Percentiles rank a stretch among this genome's conserved stretches.
Conservation (phyloP, 495 filamentous ascomycete species). For the Aspergillus homomorphus region DNA sequence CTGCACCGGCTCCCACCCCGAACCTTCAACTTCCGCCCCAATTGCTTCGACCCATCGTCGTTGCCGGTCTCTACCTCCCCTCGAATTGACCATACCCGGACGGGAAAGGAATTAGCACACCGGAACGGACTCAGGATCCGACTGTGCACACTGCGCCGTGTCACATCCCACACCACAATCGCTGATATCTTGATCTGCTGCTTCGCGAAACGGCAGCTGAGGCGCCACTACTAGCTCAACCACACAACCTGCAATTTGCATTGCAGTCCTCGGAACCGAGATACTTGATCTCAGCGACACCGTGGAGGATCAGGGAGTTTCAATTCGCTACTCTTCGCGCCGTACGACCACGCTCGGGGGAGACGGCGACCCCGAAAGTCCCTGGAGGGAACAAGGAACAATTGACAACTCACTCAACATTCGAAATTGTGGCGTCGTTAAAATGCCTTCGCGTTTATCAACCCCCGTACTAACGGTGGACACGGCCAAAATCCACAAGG, state of each 20-base stretch:
- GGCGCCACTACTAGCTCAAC: slow-evolving; percentile 24
- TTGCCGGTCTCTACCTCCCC: slow-evolving; percentile 8
- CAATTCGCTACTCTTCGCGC: slow-evolving; percentile 32
- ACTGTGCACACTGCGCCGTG: neutral
- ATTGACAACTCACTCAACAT: slow-evolving; percentile 10
- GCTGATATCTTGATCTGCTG: slow-evolving; percentile 11
- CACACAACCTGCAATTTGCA: slow-evolving; percentile 20
- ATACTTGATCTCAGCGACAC: slow-evolving; percentile 14
- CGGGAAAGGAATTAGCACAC: neutral
- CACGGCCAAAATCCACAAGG: slow-evolving; percentile 83
- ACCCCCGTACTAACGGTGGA: slow-evolving; percentile 78
- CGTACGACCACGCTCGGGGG: slow-evolving; percentile 52
- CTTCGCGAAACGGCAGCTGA: slow-evolving; percentile 13
- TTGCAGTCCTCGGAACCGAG: slow-evolving; percentile 17
- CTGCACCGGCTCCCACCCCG: slow-evolving; percentile 3
- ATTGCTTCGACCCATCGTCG: slow-evolving; percentile 7
- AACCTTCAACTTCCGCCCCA: slow-evolving; percentile 7
- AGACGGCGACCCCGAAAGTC: slow-evolving; percentile 52
- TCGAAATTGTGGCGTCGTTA: slow-evolving; percentile 26
- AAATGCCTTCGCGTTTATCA: slow-evolving; percentile 62
- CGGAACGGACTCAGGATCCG: neutral
- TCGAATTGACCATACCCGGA: neutral
- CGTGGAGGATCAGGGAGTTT: slow-evolving; percentile 23
- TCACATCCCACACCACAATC: neutral
- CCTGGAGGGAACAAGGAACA: slow-evolving; percentile 6